These are phyloP conservation scores for Metschnikowia similis DNA, from an alignment of 805 yeast genomes.

Conservation along the genomic window DNA sequence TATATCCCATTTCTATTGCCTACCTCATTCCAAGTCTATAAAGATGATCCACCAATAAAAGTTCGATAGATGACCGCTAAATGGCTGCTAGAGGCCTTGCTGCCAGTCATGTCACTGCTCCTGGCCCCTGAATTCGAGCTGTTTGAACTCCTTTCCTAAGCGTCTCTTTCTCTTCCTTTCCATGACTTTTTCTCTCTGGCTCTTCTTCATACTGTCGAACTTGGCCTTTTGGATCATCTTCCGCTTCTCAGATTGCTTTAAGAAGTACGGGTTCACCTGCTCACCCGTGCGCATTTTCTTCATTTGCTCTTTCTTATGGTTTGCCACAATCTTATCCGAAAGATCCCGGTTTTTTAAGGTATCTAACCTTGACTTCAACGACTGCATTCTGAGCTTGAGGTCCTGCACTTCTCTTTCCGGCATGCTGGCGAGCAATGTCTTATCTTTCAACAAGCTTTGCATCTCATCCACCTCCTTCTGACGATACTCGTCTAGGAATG, in stretches of 20 bases:
- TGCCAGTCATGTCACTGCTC: background rate
- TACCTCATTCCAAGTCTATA: conserved; percentile 3
- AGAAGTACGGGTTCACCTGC: conserved; percentile 49
- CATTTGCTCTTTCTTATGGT: conserved; percentile 50
- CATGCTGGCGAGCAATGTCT: conserved; percentile 38
- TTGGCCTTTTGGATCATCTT: conserved; percentile 74
- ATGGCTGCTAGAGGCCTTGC: too few species aligned
- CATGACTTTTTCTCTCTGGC: conserved; percentile 75
- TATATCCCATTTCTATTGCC: conserved; percentile 1
- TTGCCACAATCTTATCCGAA: conserved; percentile 59
- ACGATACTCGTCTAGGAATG: conserved; percentile 83
- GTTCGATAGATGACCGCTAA: background rate
- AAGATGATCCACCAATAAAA: background rate
- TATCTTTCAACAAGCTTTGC: conserved; percentile 52
- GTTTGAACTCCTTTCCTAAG: conserved; percentile 73
- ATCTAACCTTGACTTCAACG: conserved; percentile 64
- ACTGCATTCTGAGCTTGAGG: conserved; percentile 53
- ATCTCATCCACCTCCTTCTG: conserved; percentile 64
- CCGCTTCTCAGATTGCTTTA: conserved; percentile 67
- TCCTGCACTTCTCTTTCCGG: conserved; percentile 46
- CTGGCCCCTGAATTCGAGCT: conserved; percentile 33
- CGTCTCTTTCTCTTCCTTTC: conserved; percentile 85
- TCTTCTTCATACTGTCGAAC: conserved; percentile 66
- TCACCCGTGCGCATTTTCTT: conserved; percentile 46
- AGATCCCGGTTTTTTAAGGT: conserved; percentile 69